These are phyloP conservation scores for Acacia crassicarpa DNA, from an alignment of 306 rosid species.

Conservation along the genomic window DNA sequence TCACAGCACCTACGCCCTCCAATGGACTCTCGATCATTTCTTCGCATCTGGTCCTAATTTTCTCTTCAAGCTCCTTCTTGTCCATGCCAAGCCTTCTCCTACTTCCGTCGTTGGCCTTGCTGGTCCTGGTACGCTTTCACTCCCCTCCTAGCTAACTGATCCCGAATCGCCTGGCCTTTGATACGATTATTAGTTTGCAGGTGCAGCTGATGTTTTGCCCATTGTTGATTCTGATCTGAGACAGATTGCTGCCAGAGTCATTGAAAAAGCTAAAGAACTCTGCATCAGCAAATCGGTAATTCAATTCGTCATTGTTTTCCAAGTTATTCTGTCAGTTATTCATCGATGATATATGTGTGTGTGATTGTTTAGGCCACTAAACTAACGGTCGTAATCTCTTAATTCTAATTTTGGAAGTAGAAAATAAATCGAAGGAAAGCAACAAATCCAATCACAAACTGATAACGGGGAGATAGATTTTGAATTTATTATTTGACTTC, in stretches of 20 bases:
- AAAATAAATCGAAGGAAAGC: not conserved
- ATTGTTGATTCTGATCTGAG: slow-evolving; percentile 55
- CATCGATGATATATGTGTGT: not conserved
- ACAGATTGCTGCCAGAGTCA: slow-evolving; percentile 37
- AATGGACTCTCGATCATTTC: slow-evolving; percentile 69
- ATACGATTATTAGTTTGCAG: slow-evolving; percentile 26
- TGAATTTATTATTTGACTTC: no score
- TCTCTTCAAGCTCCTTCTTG: slow-evolving; percentile 60
- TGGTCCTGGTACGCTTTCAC: slow-evolving; percentile 60
- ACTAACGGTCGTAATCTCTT: not conserved
- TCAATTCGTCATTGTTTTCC: not conserved
- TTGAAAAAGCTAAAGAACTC: slow-evolving; percentile 40
- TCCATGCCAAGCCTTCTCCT: slow-evolving; percentile 59
- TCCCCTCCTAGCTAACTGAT: not conserved
- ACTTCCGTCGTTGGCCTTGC: slow-evolving; percentile 47
- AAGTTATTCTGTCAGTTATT: not conserved
- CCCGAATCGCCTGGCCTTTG: not conserved
- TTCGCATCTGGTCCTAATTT: slow-evolving; percentile 19
- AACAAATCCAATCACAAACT: not conserved
- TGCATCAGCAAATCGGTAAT: slow-evolving; percentile 51
- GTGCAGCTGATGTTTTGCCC: slow-evolving; percentile 56
- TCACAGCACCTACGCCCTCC: slow-evolving; percentile 54
- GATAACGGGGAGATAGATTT: not conserved
- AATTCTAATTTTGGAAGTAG: not conserved
- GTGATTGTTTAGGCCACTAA: not conserved